Percentiles rank a stretch among this genome's conserved stretches.
Conservation (phyloP, 2,329 filamentous ascomycete genomes). For the Alternaria panax region DNA sequence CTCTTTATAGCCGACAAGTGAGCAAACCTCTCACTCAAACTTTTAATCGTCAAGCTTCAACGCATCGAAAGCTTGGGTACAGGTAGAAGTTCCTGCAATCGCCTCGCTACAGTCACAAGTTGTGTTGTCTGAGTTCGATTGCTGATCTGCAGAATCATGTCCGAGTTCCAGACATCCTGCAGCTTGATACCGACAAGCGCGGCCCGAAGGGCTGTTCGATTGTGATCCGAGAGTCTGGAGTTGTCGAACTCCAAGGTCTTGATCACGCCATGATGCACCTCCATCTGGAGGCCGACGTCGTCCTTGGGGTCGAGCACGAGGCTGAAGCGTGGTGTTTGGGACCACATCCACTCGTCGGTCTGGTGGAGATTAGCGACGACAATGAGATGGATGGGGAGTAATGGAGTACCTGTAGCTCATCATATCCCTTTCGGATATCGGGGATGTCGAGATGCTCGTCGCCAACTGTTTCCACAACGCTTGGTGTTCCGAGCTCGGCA, state of each 20-base stretch:
- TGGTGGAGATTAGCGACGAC: constrained; percentile 49
- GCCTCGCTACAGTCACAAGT: constrained; percentile 21
- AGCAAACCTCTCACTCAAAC: background rate
- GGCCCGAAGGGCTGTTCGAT: constrained; percentile 25
- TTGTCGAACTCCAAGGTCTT: constrained; percentile 54
- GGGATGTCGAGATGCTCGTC: constrained; percentile 60
- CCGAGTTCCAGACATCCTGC: constrained; percentile 59
- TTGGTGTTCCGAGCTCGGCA: constrained; percentile 50
- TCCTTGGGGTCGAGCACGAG: constrained; percentile 63
- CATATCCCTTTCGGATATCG: constrained; percentile 67
- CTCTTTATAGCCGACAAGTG: background rate
- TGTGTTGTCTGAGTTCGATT: constrained; percentile 24
- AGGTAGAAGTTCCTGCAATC: constrained; percentile 32
- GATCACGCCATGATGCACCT: constrained; percentile 64
- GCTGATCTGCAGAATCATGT: constrained; percentile 25
- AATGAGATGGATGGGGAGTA: background rate
- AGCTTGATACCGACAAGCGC: constrained; percentile 52
- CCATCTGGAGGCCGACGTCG: constrained; percentile 32
- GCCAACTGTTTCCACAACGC: constrained; percentile 58
- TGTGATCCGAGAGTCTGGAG: constrained; percentile 1
- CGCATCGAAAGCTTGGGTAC: constrained; percentile 22
- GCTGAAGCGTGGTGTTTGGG: constrained; percentile 84
- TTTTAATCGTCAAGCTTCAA: constrained; percentile 5
- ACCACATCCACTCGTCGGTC: constrained; percentile 78
- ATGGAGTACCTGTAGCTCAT: constrained; percentile 65